These are phyloP conservation scores for Malus asiatica DNA, from an alignment of 306 rosid species.

Conservation along the genomic window DNA sequence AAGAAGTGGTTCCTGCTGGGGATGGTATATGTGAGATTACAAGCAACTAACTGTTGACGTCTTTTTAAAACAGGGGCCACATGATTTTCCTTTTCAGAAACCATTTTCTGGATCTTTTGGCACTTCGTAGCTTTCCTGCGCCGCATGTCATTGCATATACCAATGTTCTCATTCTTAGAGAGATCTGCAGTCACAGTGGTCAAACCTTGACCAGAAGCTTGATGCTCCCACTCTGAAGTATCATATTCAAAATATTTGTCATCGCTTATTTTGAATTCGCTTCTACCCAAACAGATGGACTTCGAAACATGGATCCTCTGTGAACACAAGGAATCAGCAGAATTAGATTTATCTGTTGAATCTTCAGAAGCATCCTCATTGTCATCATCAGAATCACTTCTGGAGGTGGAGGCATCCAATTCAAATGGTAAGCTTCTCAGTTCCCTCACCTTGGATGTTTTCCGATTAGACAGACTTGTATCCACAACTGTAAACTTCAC, in stretches of 20 bases:
- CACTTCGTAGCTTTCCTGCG: slow-evolving; percentile 23
- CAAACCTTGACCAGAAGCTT: slow-evolving; percentile 13
- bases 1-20: slow-evolving; percentile 18
- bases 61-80: slow-evolving; percentile 32
- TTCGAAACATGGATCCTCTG: slow-evolving; percentile 25
- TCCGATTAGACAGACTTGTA: slow-evolving; percentile 56
- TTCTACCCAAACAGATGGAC: slow-evolving; percentile 17
- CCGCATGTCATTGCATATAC: slow-evolving; percentile 8
- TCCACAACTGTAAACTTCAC: slow-evolving; percentile 85
- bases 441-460: slow-evolving; percentile 44
- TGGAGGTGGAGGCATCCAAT: slow-evolving; percentile 22
- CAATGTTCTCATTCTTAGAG: slow-evolving; percentile 24
- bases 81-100: slow-evolving; percentile 25
- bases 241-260: slow-evolving; percentile 23
- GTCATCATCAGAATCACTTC: slow-evolving; percentile 38
- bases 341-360: slow-evolving; percentile 31
- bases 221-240: slow-evolving; percentile 34
- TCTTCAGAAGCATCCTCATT: slow-evolving; percentile 28
- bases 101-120: slow-evolving; percentile 26
- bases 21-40: slow-evolving; percentile 32
- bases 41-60: slow-evolving; percentile 33
- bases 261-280: not conserved
- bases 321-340: slow-evolving; percentile 29
- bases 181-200: not conserved
- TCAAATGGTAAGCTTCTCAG: slow-evolving; percentile 58